Percentiles rank a stretch among this genome's conserved stretches.
phyloP scores from a whole-genome alignment of 2,329 filamentous ascomycete species.

The Cytospora piceicola region DNA sequence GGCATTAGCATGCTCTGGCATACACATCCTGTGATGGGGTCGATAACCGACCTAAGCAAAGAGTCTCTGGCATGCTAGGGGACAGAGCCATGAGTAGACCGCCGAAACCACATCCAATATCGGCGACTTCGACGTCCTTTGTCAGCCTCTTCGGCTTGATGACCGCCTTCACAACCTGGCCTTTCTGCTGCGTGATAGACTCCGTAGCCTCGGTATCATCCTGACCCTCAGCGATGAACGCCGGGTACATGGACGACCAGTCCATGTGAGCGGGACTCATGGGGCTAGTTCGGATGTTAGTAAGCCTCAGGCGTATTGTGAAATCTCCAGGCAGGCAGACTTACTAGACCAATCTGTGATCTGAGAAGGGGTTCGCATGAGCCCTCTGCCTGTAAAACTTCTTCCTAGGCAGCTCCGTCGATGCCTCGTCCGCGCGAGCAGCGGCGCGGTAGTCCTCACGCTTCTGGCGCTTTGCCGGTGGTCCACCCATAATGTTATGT shows the following conservation, averaged over 20 bases:
- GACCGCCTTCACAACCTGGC: slow-evolving; percentile 27
- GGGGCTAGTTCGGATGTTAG: slow-evolving; percentile 60
- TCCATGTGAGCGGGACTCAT: slow-evolving; percentile 82
- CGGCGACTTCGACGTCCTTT: slow-evolving; percentile 85
- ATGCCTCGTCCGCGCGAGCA: slow-evolving; percentile 53
- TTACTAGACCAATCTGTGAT: slow-evolving; percentile 83
- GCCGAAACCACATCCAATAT: slow-evolving; percentile 97
- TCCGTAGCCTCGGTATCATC: slow-evolving; percentile 32
- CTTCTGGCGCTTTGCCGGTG: slow-evolving; percentile 60
- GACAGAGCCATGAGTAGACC: slow-evolving; percentile 86
- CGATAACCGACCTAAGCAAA: slow-evolving; percentile 72
- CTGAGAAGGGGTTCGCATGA: slow-evolving; percentile 97
- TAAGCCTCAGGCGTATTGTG: background rate
- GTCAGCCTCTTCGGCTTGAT: slow-evolving; percentile 47
- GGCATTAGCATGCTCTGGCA: slow-evolving; percentile 2
- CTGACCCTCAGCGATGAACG: slow-evolving; percentile 58
- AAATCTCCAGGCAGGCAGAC: slow-evolving; percentile 8
- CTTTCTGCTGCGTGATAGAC: slow-evolving; percentile 19
- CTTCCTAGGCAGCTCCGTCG: slow-evolving; percentile 79
- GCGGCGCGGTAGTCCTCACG: slow-evolving; percentile 66
- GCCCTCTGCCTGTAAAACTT: slow-evolving; percentile 95
- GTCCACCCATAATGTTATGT: slow-evolving; percentile 16
- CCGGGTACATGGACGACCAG: slow-evolving; percentile 84
- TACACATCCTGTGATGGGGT: background rate
- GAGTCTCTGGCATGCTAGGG: slow-evolving; percentile 76